Evolutionary conservation across 2,329 filamentous ascomycete species (phyloP).

Genomic region (Neopestalotiopsis sp.): DNA sequence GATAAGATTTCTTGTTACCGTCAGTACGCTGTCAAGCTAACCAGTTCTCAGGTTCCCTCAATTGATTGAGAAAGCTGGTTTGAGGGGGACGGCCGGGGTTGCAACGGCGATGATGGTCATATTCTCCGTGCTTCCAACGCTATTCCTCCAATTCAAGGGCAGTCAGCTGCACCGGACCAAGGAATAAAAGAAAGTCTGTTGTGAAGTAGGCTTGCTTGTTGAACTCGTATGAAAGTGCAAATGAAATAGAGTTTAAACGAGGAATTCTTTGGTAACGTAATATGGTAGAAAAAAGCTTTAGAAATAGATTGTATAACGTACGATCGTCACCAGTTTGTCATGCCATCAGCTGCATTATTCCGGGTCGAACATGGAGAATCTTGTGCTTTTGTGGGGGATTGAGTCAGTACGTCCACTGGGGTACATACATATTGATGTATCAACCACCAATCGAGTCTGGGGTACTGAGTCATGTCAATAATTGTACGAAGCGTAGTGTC

Average conservation of each 20-base stretch:
- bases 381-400: neutral
- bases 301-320: neutral
- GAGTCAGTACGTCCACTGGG: no score
- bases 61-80: slow-evolving; percentile 42
- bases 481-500: no score
- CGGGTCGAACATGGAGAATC: neutral
- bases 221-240: neutral
- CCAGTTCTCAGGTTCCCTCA: slow-evolving; percentile 40
- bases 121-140: slow-evolving; percentile 24
- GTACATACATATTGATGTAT: no score
- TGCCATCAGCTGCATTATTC: neutral
- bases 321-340: neutral
- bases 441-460: no score
- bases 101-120: slow-evolving; percentile 40
- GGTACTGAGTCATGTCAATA: no score
- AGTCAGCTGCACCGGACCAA: slow-evolving; percentile 19
- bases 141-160: slow-evolving; percentile 26
- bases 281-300: neutral
- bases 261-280: no score
- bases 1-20: slow-evolving; percentile 3
- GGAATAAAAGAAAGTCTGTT: neutral
- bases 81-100: slow-evolving; percentile 41
- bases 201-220: neutral
- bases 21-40: slow-evolving; percentile 29
- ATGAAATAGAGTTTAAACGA: neutral